Conservation (phyloP, 2,329 filamentous ascomycete species). For the Stenocarpella maydis region DNA sequence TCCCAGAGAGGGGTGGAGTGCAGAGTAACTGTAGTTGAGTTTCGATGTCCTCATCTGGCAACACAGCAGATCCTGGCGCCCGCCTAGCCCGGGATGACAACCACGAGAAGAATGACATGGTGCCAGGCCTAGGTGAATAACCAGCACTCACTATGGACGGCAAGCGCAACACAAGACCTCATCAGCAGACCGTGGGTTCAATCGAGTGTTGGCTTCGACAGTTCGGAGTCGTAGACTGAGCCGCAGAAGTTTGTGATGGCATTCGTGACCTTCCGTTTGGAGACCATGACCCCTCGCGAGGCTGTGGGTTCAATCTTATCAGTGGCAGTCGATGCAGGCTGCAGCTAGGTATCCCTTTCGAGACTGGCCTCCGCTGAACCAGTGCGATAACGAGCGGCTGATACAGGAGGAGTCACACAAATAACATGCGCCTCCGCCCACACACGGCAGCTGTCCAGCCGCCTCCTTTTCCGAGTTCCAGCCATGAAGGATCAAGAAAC, state of each 20-base stretch:
- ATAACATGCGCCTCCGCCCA: not conserved
- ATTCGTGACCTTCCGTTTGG: not conserved
- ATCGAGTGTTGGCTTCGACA: not conserved
- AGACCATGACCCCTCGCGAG: not conserved
- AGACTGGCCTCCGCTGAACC: not conserved
- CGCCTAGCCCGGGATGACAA: not conserved
- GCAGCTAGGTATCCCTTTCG: constrained; percentile 1
- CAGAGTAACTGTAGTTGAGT: not conserved
- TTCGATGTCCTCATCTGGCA: not conserved
- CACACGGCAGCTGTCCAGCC: not conserved
- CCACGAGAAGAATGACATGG: not conserved
- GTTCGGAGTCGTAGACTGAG: not conserved
- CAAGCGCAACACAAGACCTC: not conserved
- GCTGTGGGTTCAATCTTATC: not conserved
- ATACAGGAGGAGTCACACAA: not conserved
- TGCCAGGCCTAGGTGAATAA: not conserved
- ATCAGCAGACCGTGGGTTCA: not conserved
- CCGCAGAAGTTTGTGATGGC: not conserved
- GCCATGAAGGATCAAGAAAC: not conserved
- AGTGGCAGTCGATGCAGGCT: not conserved
- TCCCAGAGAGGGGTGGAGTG: not conserved
- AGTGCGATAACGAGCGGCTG: not conserved
- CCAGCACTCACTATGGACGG: not conserved
- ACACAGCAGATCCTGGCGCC: not conserved
- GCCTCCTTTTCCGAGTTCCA: not conserved